A percentile compares a stretch with the other conserved stretches of the same genome.
Evolutionary conservation across 768 basidiomycete genomes (phyloP).

Genomic region (Calocybe indica): DNA sequence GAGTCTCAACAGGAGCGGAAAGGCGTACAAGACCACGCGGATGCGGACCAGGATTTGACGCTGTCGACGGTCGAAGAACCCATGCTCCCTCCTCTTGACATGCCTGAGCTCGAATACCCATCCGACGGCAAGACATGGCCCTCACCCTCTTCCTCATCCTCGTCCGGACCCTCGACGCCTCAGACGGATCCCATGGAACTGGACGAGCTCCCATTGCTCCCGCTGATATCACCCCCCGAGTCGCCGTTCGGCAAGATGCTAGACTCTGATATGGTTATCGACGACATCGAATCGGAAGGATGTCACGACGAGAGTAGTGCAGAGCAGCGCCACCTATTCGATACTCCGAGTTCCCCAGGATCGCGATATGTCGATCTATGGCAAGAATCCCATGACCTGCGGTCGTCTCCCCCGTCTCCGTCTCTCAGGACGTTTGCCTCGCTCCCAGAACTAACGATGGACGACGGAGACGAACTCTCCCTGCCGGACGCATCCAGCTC

Average conservation of each 20-base stretch:
- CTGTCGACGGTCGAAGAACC: background rate
- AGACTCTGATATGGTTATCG: background rate
- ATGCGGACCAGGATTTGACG: too few relatives aligned
- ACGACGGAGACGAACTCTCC: too few relatives aligned
- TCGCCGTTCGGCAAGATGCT: conserved; percentile 7
- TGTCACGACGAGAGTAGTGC: background rate
- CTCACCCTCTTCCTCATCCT: background rate
- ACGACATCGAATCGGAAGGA: conserved; percentile 2
- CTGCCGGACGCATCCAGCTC: background rate
- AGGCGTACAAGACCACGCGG: too few relatives aligned
- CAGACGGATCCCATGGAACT: conserved; percentile 8
- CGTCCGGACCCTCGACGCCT: conserved; percentile 6
- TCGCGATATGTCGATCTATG: too few relatives aligned
- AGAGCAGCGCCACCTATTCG: background rate
- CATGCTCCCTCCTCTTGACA: conserved; percentile 11
- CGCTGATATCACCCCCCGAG: conserved; percentile 12
- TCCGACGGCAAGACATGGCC: background rate
- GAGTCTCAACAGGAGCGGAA: too few relatives aligned
- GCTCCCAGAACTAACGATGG: background rate
- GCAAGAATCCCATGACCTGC: too few relatives aligned
- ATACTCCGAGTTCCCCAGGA: too few relatives aligned
- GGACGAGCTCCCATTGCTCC: conserved; percentile 14
- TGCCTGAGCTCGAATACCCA: conserved; percentile 5
- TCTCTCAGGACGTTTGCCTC: background rate
- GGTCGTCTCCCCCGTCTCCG: background rate